Conservation (phyloP, 768 basidiomycete species). For the Suillus clintonianus region DNA sequence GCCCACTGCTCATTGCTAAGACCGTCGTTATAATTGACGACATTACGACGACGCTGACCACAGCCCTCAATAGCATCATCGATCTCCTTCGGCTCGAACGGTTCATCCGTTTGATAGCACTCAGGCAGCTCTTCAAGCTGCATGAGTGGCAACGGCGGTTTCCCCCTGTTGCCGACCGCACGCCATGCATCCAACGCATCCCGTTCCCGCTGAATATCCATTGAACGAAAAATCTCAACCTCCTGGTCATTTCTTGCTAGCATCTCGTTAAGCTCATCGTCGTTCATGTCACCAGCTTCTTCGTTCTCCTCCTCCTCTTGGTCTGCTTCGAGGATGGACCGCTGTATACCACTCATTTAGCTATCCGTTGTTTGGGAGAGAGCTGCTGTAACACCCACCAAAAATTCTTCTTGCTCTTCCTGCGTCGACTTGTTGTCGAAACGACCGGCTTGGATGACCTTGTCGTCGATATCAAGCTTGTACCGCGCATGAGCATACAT, state of each 20-base stretch:
- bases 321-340: constrained; percentile 86
- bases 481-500: constrained; percentile 93
- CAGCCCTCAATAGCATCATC: too few species aligned
- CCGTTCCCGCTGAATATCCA: constrained; percentile 81
- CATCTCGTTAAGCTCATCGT: constrained; percentile 92
- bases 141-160: constrained; percentile 76
- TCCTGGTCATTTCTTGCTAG: constrained; percentile 87
- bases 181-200: constrained; percentile 61
- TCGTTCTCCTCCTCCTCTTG: constrained; percentile 90
- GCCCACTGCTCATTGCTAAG: constrained; percentile 93
- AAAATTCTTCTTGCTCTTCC: constrained; percentile 94
- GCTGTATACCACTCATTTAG: constrained; percentile 45
- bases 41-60: constrained; percentile 78
- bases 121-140: too few species aligned
- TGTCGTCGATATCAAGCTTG: constrained; percentile 98
- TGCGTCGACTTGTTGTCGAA: constrained; percentile 99
- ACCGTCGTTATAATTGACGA: constrained; percentile 92
- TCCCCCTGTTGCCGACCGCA: constrained; percentile 72
- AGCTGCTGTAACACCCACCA: constrained; percentile 52
- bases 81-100: too few species aligned
- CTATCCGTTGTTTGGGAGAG: constrained; percentile 4
- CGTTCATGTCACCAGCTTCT: constrained; percentile 89
- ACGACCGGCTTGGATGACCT: constrained; percentile 98
- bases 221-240: constrained; percentile 68
- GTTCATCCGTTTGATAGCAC: too few species aligned